Base-by-base conservation (phyloP, 805 yeast species). In the Komagataella kurtzmanii region DNA sequence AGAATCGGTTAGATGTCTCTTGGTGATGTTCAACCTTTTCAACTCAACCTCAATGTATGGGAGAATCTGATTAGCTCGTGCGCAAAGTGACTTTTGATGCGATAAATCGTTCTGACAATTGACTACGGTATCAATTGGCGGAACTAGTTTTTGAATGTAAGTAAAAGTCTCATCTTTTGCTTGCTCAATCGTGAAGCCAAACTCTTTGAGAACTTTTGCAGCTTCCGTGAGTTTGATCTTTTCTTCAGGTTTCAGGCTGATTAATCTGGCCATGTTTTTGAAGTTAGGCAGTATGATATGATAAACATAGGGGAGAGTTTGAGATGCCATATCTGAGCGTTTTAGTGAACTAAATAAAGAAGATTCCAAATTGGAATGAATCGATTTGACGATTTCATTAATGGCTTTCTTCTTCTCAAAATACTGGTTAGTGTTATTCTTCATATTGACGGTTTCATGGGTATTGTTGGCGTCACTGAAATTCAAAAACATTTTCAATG, bases 401-500 rank as follows among this genome's bases (percentile, higher is more conserved):
- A 71, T 66, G 40, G 61, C 61, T 53, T 67, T 68, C 45, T 56
- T 61, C 5, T 54, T 40, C 51, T 77, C 83, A 52, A 58, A 65
- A 2, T 68, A 56, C 52, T 67, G 70, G 50, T 40, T 71, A 75
- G 48, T 70, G 73, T 5, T 70, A 54, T 50, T 54, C 56, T 48
- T 57, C 61, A 24, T 53, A 57, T 21, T 54, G 49, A 30, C 54
- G 51, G 44, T 36, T 49, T 52, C 49, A 21, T 53, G n/a, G 10
- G 62, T 56, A 51, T 54, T 79, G 19, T 71, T 72, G 46, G 78
- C 70, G 56, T 83, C 89, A 59, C 81, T 77, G 65, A 85, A 89
- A 51, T 76, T 65, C 17, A 75, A 70, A 73, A 78, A 85, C 55
- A 81, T 79, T 52, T 81, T 84, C 59, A 85, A 60, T 0, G 82